Evolutionary conservation across 192 early-diverging fungal genomes (phyloP), one percentile per base, ranked within the genome.

Genomic region (Umbelopsis vinacea): DNA sequence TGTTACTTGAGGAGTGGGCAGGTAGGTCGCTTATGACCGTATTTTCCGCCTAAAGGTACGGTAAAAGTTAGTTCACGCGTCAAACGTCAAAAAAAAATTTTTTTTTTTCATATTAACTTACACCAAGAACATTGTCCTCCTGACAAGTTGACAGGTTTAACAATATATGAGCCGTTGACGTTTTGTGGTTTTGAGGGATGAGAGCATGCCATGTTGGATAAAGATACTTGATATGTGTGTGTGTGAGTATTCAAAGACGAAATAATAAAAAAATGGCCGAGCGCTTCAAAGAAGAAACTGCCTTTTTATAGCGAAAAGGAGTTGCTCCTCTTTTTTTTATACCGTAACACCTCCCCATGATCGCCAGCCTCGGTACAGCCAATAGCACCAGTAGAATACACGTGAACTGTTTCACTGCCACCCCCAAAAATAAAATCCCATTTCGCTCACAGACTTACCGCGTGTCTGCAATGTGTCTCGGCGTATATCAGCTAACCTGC

Each of bases 391-490:
- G 14, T 29, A 17, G 57, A 63, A 29, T 63, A 35, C 57, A 63
- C 57, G 57, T 26, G 57, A 63, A 63, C 57, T 63, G 33, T 35
- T 63, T 63, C 57, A 63, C 40, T 43, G 11, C 40, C 40, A 43
- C 57, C 24, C 57, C 57, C 48, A 10, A 21, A 50, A 50, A 50
- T 35, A 37, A 63, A 63, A 63, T 3, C 17, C n/a, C 33, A 37
- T 35, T n/a, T 63, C 57, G 33, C 57, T 26, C 57, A 63, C 57
- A 63, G 57, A 63, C 57, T 29, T 63, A 63, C 57, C 57, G 57
- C 57, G 57, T 63, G 57, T 63, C 57, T 63, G 57, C 57, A 63
- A 63, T 63, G 57, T 63, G 57, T 63, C 33, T 63, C 57, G 57
- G 57, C 57, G 57, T 35, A n/a, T 37, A 37, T 37, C 57, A 22